Evolutionary conservation across 208 protist species (phyloP), one percentile per base, ranked within the genome.

Genomic region (Acanthamoeba sp.): DNA sequence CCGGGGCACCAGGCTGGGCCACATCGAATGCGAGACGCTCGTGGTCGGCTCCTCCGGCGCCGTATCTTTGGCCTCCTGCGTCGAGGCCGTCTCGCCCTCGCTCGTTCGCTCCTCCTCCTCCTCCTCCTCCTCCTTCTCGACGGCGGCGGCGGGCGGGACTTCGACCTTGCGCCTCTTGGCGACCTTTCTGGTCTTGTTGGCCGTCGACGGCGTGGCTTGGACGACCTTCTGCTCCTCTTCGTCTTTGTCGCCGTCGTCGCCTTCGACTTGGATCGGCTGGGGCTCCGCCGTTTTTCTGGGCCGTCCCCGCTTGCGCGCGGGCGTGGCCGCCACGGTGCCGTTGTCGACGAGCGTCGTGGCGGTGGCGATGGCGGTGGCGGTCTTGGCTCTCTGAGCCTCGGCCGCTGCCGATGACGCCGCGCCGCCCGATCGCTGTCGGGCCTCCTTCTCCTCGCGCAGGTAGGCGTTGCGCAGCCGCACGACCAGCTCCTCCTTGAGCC

Each of bases 401-500:
- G 29, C 29, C 62, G 9, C 6, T 2, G 62, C 29, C 62, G n/a
- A n/a, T n/a, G n/a, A n/a, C n/a, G n/a, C n/a, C n/a, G n/a, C n/a
- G 29, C 29, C 24, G 62, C n/a, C 62, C 20, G 62, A 71, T 34
- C 12, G 29, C 62, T 62, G 62, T 34, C 29, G 10, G 62, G 62
- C 62, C 71, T 42, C 71, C 24, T 50, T 27, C 40, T 82, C 71
- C 71, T 82, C 71, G 24, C 5, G 34, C n/a, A 82, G 71, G 71
- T 29, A n/a, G 20, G 22, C 22, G 32, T 82, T 48, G 36, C 71
- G 71, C 71, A 82, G 40, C 27, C 71, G 71, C 24, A 48, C 71
- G 71, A 82, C 71, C 20, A 82, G 71, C 40, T 82, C 71, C 18
- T 82, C 71, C 71, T 82, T 82, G 71, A 82, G 71, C 4, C 71